Conservation (phyloP, 176 grass and related monocot genomes). For the Triticum monococcum region DNA sequence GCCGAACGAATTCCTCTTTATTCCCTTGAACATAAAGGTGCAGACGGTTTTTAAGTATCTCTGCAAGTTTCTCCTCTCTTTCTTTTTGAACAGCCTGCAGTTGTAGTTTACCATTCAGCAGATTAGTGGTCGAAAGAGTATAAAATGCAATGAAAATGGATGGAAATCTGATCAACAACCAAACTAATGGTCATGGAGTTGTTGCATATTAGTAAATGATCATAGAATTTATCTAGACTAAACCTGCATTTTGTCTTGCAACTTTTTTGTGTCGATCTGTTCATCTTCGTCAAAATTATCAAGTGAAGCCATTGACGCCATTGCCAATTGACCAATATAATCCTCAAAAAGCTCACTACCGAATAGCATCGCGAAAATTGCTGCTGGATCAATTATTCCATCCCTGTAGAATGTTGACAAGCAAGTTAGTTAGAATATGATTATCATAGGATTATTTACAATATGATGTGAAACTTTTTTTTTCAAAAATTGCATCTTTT, state of each 20-base stretch:
- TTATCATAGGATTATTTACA: not conserved
- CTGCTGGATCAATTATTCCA: constrained; percentile 92
- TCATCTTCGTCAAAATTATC: constrained; percentile 82
- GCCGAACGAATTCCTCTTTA: constrained; percentile 61
- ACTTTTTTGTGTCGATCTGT: constrained; percentile 65
- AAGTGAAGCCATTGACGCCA: constrained; percentile 93
- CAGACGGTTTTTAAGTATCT: constrained; percentile 67
- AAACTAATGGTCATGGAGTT: not conserved
- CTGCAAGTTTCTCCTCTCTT: constrained; percentile 90
- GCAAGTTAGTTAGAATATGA: constrained; percentile 14
- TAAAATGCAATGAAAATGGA: constrained; percentile 31
- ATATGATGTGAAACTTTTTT: not conserved
- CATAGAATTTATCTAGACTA: constrained; percentile 10
- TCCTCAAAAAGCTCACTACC: constrained; percentile 97
- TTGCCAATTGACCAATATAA: constrained; percentile 97
- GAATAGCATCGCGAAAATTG: constrained; percentile 97
- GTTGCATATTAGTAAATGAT: constrained; percentile 11
- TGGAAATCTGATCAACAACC: not conserved
- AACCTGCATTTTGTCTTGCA: constrained; percentile 78
- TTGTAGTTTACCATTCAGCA: constrained; percentile 20
- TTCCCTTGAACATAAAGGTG: constrained; percentile 84
- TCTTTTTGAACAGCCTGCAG: constrained; percentile 87
- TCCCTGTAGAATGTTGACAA: constrained; percentile 58
- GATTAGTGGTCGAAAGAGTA: constrained; percentile 28
- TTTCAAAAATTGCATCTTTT: not conserved